Evolutionary conservation across 352 stramenopile genomes (phyloP), one percentile per base, ranked within the genome.

Genomic region (Phytophthora sojae): DNA sequence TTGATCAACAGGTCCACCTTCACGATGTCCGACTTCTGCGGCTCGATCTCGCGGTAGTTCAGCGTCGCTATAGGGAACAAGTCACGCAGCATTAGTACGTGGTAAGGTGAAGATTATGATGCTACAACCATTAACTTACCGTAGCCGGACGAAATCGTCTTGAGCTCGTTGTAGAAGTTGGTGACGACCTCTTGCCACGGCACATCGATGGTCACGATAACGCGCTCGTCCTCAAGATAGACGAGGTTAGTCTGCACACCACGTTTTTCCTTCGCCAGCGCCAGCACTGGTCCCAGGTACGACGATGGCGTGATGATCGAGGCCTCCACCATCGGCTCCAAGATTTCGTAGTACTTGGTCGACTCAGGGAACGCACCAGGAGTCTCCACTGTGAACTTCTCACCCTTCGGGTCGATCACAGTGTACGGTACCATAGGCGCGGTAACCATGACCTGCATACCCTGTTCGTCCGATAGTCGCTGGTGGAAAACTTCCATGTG

Each of bases 401-500:
- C 56, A 42, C 86, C 87, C 12, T 85, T 73, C 4, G 80, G 76
- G 23, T 94, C 72, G 44, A 95, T 92, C 47, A 96, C 83, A n/a
- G 78, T 97, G 79, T 99, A 99, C 29, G 98, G 97, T 50, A 99
- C 98, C 80, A 99, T 99, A 0, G 98, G 98, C 15, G 97, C 96
- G 1, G 98, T 99, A 1, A 99, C 96, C 19, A 99, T 85, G 21
- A 99, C 97, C 51, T 99, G 94, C 61, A 99, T 97, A 37, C 93
- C 92, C 77, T 99, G 99, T 77, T 99, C 98, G 74, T 99, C 96
- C 50, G 89, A 86, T 4, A 99, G 87, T 3, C 98, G 88, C 82
- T 99, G 97, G 57, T 99, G 94, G 76, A 99, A 99, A 25, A 96
- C 97, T 77, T 99, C 97, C 82, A 99, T 99, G 82, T 99, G 97